Conservation (phyloP, 2,329 filamentous ascomycete genomes). For the Fusarium napiforme region DNA sequence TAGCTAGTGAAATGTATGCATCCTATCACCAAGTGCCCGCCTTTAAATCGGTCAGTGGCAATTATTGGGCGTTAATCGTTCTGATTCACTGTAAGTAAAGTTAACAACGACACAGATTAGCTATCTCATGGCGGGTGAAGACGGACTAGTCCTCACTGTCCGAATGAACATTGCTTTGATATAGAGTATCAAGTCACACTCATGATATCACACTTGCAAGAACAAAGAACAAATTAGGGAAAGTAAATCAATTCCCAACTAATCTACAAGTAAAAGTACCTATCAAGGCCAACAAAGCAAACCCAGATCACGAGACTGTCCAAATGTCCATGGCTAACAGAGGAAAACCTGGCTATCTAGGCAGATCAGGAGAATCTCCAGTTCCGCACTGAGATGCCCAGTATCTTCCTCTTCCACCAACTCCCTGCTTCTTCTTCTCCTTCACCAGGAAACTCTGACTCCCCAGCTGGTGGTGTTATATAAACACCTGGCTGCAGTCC, state of each 20-base stretch:
- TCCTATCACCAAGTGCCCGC: neutral
- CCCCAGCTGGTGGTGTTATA: neutral
- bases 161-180: neutral
- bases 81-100: fast-evolving
- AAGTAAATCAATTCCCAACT: neutral
- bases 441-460: neutral
- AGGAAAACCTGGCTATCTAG: neutral
- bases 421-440: neutral
- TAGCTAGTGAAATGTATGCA: neutral
- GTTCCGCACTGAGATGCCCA: neutral
- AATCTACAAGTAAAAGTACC: no score
- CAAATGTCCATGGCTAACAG: fast-evolving
- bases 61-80: fast-evolving
- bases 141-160: neutral
- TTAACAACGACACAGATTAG: fast-evolving
- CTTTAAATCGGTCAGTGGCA: neutral
- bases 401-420: neutral
- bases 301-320: neutral
- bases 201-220: neutral
- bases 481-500: neutral
- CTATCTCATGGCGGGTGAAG: fast-evolving
- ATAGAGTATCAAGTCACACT: neutral
- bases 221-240: neutral
- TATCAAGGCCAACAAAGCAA: neutral
- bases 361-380: neutral